phyloP scores from a whole-genome alignment of 2,329 filamentous ascomycete species.

The Cladorrhinum sp. region DNA sequence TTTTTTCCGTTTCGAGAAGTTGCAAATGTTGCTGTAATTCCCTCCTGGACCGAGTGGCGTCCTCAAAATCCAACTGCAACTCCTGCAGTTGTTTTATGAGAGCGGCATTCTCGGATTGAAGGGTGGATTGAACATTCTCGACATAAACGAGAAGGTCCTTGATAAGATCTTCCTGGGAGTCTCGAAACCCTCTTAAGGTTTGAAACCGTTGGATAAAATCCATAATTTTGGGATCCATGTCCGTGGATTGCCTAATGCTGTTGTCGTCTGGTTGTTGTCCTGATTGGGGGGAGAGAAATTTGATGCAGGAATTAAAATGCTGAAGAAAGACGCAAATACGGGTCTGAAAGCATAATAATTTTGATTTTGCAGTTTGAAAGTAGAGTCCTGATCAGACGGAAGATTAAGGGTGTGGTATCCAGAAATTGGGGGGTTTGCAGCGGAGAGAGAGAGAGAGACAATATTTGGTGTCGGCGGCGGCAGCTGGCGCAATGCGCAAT shows the following conservation, averaged over 20 bases:
- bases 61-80: constrained; percentile 48
- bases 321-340: too few species aligned
- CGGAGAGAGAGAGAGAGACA: too few species aligned
- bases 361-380: too few species aligned
- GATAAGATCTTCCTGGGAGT: constrained; percentile 44
- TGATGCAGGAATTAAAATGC: too few species aligned
- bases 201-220: constrained; percentile 49
- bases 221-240: constrained; percentile 31
- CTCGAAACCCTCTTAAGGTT: constrained; percentile 40
- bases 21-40: constrained; percentile 49
- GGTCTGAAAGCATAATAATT: too few species aligned
- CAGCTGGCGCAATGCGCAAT: too few species aligned
- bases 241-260: background rate
- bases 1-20: constrained; percentile 36
- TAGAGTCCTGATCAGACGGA: too few species aligned
- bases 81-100: constrained; percentile 43
- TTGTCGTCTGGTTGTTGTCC: background rate
- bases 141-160: constrained; percentile 50
- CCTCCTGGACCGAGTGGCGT: constrained; percentile 46
- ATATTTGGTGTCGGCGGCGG: too few species aligned
- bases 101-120: constrained; percentile 43
- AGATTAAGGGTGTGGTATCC: too few species aligned
- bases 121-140: constrained; percentile 42
- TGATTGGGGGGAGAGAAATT: too few species aligned
- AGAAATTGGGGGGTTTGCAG: too few species aligned